Evolutionary conservation across 257 asterid species (phyloP).

Genomic region (Solanum clarkiae): DNA sequence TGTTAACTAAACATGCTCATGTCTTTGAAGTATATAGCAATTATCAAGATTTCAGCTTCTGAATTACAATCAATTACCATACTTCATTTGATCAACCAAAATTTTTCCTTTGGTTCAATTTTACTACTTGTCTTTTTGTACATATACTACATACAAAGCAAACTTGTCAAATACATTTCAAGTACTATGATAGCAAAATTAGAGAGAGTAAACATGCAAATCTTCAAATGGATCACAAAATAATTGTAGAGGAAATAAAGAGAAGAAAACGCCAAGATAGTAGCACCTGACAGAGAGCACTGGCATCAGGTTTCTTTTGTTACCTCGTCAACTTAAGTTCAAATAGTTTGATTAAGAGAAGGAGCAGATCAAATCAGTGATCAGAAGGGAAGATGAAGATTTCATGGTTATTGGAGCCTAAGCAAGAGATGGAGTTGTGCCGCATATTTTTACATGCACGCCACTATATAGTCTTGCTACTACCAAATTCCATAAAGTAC

Average conservation of each 20-base stretch:
- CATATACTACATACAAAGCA: not conserved
- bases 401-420: not conserved
- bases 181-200: not conserved
- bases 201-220: not conserved
- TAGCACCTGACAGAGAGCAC: not conserved
- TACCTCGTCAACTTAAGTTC: not conserved
- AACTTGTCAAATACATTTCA: not conserved
- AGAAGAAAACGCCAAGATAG: not conserved
- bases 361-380: not conserved
- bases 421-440: not conserved
- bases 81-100: not conserved
- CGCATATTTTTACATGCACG: not conserved
- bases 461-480: not conserved
- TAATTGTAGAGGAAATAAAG: not conserved
- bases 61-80: not conserved
- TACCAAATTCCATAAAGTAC: not conserved
- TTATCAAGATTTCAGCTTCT: not conserved
- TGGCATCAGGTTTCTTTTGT: not conserved
- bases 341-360: not conserved
- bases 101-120: not conserved
- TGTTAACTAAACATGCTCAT: not conserved
- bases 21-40: not conserved
- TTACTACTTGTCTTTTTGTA: not conserved
- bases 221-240: not conserved
- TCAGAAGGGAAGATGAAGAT: not conserved